Evolutionary conservation across 2,329 filamentous ascomycete species (phyloP).

Genomic region (Sclerotinia spermophila): DNA sequence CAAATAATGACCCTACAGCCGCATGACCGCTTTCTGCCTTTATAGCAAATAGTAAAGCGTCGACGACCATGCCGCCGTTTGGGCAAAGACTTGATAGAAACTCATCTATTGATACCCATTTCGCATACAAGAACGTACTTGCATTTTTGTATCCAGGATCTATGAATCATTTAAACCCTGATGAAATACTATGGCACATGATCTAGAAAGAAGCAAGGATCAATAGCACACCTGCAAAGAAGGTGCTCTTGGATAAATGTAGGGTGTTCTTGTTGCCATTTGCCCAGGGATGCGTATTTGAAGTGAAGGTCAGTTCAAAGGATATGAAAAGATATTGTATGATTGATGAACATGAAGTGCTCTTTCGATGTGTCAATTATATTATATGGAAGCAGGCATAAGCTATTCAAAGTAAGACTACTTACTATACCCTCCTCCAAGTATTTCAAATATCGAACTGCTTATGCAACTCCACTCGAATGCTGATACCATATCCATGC

Average conservation of each 20-base stretch:
- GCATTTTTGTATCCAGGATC: too few relatives aligned
- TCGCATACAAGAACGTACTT: rapidly evolving
- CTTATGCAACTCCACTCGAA: not conserved
- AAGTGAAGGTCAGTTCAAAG: too few relatives aligned
- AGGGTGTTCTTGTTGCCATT: too few relatives aligned
- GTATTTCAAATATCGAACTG: not conserved
- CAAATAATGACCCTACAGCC: not conserved
- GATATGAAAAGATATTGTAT: not conserved
- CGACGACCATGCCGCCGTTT: too few relatives aligned
- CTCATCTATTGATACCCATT: too few relatives aligned
- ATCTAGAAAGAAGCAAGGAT: too few relatives aligned
- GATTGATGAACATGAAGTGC: too few relatives aligned
- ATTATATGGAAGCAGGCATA: not conserved
- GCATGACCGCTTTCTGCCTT: not conserved
- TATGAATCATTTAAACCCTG: not conserved
- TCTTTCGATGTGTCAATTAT: not conserved
- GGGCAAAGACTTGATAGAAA: rapidly evolving
- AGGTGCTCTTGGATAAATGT: too few relatives aligned
- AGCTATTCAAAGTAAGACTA: not conserved
- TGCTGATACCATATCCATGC: not conserved
- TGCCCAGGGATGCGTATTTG: too few relatives aligned
- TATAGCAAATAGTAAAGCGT: rapidly evolving
- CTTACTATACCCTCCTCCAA: too few relatives aligned
- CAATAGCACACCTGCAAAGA: too few relatives aligned
- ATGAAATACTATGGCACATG: not conserved